Evolutionary conservation across 2,329 filamentous ascomycete genomes (phyloP).

Genomic region (Curvularia hawaiiensis): DNA sequence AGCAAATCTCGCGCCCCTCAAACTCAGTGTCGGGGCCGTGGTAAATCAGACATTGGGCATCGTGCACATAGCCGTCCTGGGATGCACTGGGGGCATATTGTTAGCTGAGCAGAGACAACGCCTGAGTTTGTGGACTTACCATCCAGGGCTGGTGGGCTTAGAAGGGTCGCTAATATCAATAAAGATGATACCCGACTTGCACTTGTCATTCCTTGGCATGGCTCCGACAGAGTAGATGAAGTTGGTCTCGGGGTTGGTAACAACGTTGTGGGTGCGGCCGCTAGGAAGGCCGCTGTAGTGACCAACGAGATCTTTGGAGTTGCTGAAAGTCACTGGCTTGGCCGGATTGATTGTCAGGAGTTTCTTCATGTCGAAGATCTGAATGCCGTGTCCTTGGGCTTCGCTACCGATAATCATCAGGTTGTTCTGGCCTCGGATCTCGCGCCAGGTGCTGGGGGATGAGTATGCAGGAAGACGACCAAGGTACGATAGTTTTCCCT

Average conservation of each 20-base stretch:
- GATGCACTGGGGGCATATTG: slow-evolving; percentile 46
- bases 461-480: slow-evolving; percentile 58
- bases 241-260: slow-evolving; percentile 45
- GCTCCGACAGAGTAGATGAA: slow-evolving; percentile 49
- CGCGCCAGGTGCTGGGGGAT: slow-evolving; percentile 57
- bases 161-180: slow-evolving; percentile 61
- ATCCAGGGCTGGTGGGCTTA: slow-evolving; percentile 60
- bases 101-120: not conserved
- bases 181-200: slow-evolving; percentile 63
- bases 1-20: slow-evolving; percentile 60
- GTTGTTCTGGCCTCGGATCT: slow-evolving; percentile 56
- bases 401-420: slow-evolving; percentile 52
- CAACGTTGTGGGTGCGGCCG: slow-evolving; percentile 47
- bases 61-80: slow-evolving; percentile 64
- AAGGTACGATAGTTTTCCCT: slow-evolving; percentile 59
- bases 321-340: slow-evolving; percentile 43
- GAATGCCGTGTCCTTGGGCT: slow-evolving; percentile 58
- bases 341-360: slow-evolving; percentile 42
- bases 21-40: slow-evolving; percentile 58
- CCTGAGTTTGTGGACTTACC: slow-evolving; percentile 15
- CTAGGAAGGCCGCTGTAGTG: slow-evolving; percentile 44
- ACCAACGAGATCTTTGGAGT: slow-evolving; percentile 40
- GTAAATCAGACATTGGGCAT: slow-evolving; percentile 65
- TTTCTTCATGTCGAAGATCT: slow-evolving; percentile 67
- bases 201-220: slow-evolving; percentile 43